Evolutionary conservation across 768 basidiomycete genomes (phyloP).

Genomic region (Mrakia frigida): DNA sequence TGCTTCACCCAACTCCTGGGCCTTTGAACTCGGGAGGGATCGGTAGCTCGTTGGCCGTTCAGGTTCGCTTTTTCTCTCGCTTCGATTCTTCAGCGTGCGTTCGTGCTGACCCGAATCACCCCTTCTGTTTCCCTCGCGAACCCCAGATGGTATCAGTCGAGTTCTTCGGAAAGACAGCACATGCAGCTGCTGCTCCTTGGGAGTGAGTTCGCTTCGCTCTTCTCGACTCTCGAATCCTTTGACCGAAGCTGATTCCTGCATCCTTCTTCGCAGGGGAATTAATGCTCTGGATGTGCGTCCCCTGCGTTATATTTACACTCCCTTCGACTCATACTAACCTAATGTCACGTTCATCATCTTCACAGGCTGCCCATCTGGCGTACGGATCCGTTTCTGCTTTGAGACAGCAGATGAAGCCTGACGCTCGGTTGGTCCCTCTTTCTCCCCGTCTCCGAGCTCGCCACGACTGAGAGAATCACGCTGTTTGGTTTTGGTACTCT

Average conservation of each 20-base stretch:
- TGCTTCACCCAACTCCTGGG: constrained; percentile 30
- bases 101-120: neutral
- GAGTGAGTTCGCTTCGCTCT: neutral
- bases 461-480: no score
- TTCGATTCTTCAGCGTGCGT: neutral
- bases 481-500: no score
- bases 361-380: constrained; percentile 67
- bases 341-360: no score
- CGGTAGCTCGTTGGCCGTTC: constrained; percentile 9
- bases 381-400: constrained; percentile 73
- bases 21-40: neutral
- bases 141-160: constrained; percentile 31
- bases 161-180: constrained; percentile 36
- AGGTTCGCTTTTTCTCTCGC: neutral
- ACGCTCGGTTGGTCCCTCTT: constrained; percentile 47
- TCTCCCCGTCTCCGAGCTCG: neutral
- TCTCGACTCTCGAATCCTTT: neutral
- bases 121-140: neutral
- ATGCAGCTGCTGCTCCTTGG: constrained; percentile 34
- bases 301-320: no score
- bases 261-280: neutral
- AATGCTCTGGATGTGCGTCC: constrained; percentile 46
- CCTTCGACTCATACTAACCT: no score
- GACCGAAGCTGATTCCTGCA: neutral
- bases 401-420: constrained; percentile 80